phyloP scores from a whole-genome alignment of 306 rosid genomes.

The Pyrus communis region DNA sequence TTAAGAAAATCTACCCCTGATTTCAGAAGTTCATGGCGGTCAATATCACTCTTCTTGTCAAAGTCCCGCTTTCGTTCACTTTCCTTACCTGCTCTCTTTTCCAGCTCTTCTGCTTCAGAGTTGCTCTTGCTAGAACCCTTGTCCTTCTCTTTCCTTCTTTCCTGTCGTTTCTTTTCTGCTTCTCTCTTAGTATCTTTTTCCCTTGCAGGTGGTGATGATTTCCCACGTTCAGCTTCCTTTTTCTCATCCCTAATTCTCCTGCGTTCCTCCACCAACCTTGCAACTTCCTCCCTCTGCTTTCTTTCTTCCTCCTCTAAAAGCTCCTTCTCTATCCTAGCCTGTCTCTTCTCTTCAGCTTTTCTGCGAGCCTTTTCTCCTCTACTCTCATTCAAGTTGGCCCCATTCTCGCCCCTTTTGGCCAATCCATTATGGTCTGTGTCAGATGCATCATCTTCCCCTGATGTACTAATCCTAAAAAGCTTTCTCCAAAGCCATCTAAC shows the following conservation, averaged over 20 bases:
- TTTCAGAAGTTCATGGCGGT: conserved; percentile 58
- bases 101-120: conserved; percentile 91
- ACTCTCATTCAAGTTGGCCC: conserved; percentile 57
- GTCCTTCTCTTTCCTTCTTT: conserved; percentile 80
- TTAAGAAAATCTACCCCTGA: conserved; percentile 48
- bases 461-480: conserved; percentile 68
- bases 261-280: conserved; percentile 94
- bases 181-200: conserved; percentile 73
- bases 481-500: conserved; percentile 94
- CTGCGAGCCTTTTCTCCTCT: conserved; percentile 94
- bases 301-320: conserved; percentile 95
- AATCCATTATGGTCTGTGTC: conserved; percentile 57
- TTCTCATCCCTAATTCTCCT: conserved; percentile 90
- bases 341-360: conserved; percentile 99
- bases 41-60: conserved; percentile 62
- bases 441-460: conserved; percentile 61
- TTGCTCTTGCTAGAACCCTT: conserved; percentile 90
- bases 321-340: conserved; percentile 92
- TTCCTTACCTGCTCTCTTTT: conserved; percentile 76
- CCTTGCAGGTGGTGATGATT: conserved; percentile 37
- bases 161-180: conserved; percentile 82
- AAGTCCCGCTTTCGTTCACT: conserved; percentile 60
- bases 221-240: conserved; percentile 59
- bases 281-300: conserved; percentile 98
- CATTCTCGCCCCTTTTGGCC: conserved; percentile 75